Base-by-base conservation (phyloP, 2,329 filamentous ascomycete genomes). In the Fusarium burgessii region DNA sequence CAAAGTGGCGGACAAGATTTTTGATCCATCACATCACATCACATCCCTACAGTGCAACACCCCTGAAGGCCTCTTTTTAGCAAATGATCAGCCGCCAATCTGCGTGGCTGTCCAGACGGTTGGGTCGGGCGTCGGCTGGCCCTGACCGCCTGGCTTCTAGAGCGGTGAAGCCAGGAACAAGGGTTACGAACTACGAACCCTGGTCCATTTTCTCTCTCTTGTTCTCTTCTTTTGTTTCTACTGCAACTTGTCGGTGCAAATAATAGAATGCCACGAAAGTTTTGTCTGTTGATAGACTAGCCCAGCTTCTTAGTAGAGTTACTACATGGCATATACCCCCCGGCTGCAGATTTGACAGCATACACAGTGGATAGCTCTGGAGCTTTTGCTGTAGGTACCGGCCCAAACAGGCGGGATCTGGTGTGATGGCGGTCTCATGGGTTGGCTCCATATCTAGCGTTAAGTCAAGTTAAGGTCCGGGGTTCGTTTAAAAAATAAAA, bases 381-480 rank as follows among this genome's bases (percentile, higher is more conserved):
- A 61, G 60, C 60, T 32, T 23, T 49, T 58, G 43, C 66, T 75
- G 65, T 73, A 73, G 72, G 70, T 74, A 76, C 73, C 59, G 73
- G 61, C 74, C 74, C 74, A 76, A 70, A 69, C 72, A 57, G 70
- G 63, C 73, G 74, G 74, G 72, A 76, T 72, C 73, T 74, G 68
- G 68, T 74, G 72, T 74, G 66, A 67, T 65, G 58, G 66, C 68
- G 54, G 71, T 71, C 68, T 70, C 62, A 58, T 56, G 65, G 56
- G 40, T 61, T 63, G 47, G 61, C 42, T 41, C 59, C 62, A 51
- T 49, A 45, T 29, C 45, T 51, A 51, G 47, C 47, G 47, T 51
- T 38, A 9, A 36, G 29, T 29, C 10, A 35, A 25, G 20, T 25
- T 42, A 23, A 35, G 33, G 62, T 58, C 50, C 52, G 50, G 43